phyloP scores from a whole-genome alignment of 2,329 filamentous ascomycete species.

The Fusarium papillatum region DNA sequence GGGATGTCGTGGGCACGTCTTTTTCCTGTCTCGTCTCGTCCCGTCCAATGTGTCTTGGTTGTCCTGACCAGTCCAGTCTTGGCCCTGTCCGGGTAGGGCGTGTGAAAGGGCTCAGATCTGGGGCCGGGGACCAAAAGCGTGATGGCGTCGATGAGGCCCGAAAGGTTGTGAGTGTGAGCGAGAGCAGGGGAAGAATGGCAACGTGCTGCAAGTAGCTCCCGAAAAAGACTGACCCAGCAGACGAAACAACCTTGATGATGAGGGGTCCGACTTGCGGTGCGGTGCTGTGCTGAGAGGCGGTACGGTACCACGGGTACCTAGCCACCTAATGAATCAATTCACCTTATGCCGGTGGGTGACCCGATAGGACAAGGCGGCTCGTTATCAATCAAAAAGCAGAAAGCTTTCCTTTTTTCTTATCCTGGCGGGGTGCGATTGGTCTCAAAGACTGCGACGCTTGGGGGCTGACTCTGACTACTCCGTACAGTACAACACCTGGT shows the following conservation, averaged over 20 bases:
- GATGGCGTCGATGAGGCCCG: conserved; percentile 39
- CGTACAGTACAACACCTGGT: not conserved
- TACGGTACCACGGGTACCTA: conserved; percentile 4
- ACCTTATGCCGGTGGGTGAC: conserved; percentile 26
- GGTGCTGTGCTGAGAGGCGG: not conserved
- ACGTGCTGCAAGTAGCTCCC: conserved; percentile 35
- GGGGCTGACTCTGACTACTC: conserved; percentile 1
- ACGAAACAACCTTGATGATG: conserved; percentile 30
- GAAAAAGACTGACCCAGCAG: conserved; percentile 19
- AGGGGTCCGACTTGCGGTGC: conserved; percentile 21
- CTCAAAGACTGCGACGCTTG: not conserved
- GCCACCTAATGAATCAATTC: not conserved
- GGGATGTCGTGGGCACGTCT: conserved; percentile 23
- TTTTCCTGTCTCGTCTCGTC: conserved; percentile 5
- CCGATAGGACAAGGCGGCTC: conserved; percentile 30
- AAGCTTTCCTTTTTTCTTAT: conserved; percentile 17
- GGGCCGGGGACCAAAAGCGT: conserved; percentile 29
- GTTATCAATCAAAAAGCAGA: conserved; percentile 40
- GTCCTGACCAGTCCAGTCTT: not conserved
- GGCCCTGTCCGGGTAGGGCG: conserved; percentile 19
- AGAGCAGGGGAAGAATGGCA: conserved; percentile 26
- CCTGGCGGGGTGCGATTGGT: conserved; percentile 21
- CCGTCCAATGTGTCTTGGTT: not conserved
- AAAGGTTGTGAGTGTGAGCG: conserved; percentile 32
- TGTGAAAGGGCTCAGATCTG: conserved; percentile 37